Percentiles rank a stretch among this genome's conserved stretches.
phyloP scores from a whole-genome alignment of 305 asterid species.

The Salvia sclarea region DNA sequence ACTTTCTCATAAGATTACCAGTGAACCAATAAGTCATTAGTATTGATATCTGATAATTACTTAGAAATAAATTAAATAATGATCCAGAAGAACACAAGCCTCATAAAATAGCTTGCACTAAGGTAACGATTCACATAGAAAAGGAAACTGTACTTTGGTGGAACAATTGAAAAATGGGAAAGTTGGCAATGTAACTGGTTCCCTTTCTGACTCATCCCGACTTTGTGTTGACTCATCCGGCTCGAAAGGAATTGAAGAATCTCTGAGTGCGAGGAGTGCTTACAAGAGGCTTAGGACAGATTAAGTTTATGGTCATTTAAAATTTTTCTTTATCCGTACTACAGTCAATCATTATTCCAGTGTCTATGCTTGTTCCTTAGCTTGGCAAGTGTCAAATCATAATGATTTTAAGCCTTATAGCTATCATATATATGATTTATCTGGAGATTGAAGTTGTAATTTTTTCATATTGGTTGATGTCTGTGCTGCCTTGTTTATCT shows the following conservation, averaged over 20 bases:
- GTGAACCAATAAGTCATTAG: not conserved
- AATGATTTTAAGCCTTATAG: not conserved
- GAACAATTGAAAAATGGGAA: not conserved
- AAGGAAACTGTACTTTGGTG: not conserved
- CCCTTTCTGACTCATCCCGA: not conserved
- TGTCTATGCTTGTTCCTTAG: not conserved
- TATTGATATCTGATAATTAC: slow-evolving; percentile 13
- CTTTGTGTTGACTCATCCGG: not conserved
- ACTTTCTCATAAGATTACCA: slow-evolving; percentile 19
- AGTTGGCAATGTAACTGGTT: not conserved
- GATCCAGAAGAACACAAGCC: slow-evolving; percentile 7
- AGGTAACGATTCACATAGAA: slow-evolving; percentile 6
- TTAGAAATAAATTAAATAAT: slow-evolving; percentile 17
- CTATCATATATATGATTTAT: not conserved
- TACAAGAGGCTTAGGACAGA: not conserved
- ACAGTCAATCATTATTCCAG: not conserved
- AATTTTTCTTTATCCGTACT: not conserved
- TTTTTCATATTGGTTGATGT: not conserved
- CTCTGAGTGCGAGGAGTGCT: not conserved
- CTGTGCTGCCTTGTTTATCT: not conserved
- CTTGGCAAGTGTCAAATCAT: not conserved
- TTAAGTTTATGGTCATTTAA: not conserved
- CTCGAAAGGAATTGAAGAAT: not conserved
- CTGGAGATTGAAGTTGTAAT: not conserved
- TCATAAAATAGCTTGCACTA: slow-evolving; percentile 17